Evolutionary conservation across 306 rosid species (phyloP).

Genomic region (Nissolia schottii): DNA sequence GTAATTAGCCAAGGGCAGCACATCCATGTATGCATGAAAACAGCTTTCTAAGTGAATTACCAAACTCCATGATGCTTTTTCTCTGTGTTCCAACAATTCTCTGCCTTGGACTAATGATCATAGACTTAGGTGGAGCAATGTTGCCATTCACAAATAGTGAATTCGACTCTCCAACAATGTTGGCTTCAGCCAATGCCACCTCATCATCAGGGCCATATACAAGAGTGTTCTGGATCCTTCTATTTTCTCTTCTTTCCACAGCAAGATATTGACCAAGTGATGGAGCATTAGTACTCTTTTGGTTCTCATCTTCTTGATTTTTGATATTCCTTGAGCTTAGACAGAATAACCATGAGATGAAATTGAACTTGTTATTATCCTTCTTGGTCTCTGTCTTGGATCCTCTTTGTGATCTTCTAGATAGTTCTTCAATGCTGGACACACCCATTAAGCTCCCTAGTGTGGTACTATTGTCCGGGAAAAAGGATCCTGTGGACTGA

Average conservation of each 20-base stretch:
- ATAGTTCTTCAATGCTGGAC: slow-evolving; percentile 54
- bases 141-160: slow-evolving; percentile 21
- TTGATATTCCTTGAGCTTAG: not conserved
- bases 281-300: not conserved
- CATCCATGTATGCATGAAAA: slow-evolving; percentile 6
- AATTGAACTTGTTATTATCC: slow-evolving; percentile 21
- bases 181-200: slow-evolving; percentile 14
- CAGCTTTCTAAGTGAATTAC: not conserved
- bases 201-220: slow-evolving; percentile 11
- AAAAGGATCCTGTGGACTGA: slow-evolving; percentile 80
- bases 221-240: slow-evolving; percentile 5
- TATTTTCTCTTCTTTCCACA: slow-evolving; percentile 21
- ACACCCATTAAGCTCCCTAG: slow-evolving; percentile 75
- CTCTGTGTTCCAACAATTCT: not conserved
- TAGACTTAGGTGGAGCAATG: slow-evolving; percentile 26
- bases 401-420: slow-evolving; percentile 59
- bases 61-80: not conserved
- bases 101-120: not conserved
- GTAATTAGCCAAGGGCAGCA: not conserved
- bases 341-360: slow-evolving; percentile 13
- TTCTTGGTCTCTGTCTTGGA: slow-evolving; percentile 40
- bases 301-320: not conserved
- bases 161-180: not conserved
- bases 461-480: slow-evolving; percentile 66
- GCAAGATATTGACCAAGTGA: slow-evolving; percentile 34